Evolutionary conservation across 2,329 filamentous ascomycete genomes (phyloP), one percentile per base, ranked within the genome.

Genomic region (Fusarium mundagurra): DNA sequence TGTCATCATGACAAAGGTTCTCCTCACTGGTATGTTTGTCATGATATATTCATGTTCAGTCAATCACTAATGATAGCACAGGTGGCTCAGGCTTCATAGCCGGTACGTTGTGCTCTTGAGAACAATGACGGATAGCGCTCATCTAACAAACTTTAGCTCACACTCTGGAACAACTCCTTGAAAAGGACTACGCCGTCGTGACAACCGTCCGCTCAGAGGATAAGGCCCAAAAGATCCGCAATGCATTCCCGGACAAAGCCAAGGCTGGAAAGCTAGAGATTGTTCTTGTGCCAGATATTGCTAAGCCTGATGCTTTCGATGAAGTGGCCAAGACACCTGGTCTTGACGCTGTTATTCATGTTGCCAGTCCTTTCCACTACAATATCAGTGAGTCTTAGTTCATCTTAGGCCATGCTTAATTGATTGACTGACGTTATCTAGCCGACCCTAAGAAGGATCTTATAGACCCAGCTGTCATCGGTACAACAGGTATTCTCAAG

Each of bases 261-360:
- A 79, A 85, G 67, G 78, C 77, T 66, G 83, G 85, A 20, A 83
- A 84, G 38, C 86, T 91, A 24, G 77, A 82, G 38, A 83, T 88
- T 18, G 84, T 81, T 63, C 91, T 96, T 75, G 94, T 97, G 31
- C 90, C 92, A 24, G 94, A 97, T 79, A 93, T 97, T 75, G 93
- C 93, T 8, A 82, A 91, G 78, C 87, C 90, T 48, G 87, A 88
- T 63, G 94, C 94, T 65, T 97, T 97, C 80, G 91, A 94, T 77
- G 86, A 91, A 76, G 90, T 88, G 3, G 85, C 88, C 70, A 81
- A 84, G 80, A 84, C 80, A 8, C 85, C 86, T 3, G 86, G 84
- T 33, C 81, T 91, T 60, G 86, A 89, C 64, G 87, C 87, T 55
- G 88, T 91, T 44, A 82, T 91, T 61, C 89, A 92, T 82, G 90